Conservation (phyloP, 257 asterid genomes). For the Cordia subcordata region DNA sequence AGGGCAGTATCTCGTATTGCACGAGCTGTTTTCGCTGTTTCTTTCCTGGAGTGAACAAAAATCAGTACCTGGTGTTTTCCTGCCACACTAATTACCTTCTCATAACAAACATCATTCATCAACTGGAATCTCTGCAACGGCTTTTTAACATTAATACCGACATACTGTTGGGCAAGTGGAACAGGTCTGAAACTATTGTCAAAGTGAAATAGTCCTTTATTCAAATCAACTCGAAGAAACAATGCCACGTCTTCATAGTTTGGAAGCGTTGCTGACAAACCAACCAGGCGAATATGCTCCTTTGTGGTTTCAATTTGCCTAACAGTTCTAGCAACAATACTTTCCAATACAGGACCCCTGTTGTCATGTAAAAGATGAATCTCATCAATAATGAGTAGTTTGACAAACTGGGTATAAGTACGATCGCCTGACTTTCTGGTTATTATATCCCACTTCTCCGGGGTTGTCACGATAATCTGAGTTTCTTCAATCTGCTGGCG, state of each 20-base stretch:
- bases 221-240: constrained; percentile 36
- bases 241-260: constrained; percentile 39
- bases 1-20: constrained; percentile 41
- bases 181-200: constrained; percentile 46
- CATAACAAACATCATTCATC: constrained; percentile 45
- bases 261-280: constrained; percentile 44
- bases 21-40: constrained; percentile 42
- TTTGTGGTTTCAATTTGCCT: constrained; percentile 41
- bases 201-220: constrained; percentile 39
- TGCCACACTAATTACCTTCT: constrained; percentile 36
- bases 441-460: constrained; percentile 45
- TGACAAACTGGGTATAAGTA: constrained; percentile 41
- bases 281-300: constrained; percentile 43
- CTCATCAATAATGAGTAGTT: constrained; percentile 37
- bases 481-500: constrained; percentile 48
- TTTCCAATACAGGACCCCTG: constrained; percentile 42
- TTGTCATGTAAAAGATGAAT: constrained; percentile 40
- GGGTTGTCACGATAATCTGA: constrained; percentile 43
- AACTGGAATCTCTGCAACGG: constrained; percentile 43
- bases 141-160: constrained; percentile 39
- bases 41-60: constrained; percentile 43
- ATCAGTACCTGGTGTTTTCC: constrained; percentile 45
- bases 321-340: constrained; percentile 41
- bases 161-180: constrained; percentile 36
- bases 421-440: constrained; percentile 48